Evolutionary conservation across 768 basidiomycete species (phyloP), one percentile per base, ranked within the genome.

Genomic region (Rhizopogon vesiculosus): DNA sequence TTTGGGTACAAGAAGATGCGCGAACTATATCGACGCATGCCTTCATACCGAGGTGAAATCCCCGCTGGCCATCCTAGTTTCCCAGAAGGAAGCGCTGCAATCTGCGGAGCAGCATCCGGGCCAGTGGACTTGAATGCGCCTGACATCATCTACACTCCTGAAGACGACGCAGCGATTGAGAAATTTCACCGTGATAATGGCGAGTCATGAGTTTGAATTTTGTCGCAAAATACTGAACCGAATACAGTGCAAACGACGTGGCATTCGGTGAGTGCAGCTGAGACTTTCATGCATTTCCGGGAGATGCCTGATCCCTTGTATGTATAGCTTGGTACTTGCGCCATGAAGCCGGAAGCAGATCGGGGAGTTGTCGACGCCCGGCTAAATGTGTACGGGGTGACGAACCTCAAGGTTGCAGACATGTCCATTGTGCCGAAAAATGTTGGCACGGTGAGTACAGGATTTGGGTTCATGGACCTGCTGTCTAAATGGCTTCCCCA

Each of bases 321-420:
- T 44, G 2, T 42, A 1, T 54, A 85, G 83, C 72, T 84, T 13
- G 85, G 85, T 40, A 87, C 85, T 0, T 86, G 84, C 56, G 78
- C 83, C 1, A 87, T 87, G 85, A 85, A 84, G 63, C 76, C 83
- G 3, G 75, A 78, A 18, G 74, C 79, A 16, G 54, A 75, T 41
- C 79, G 77, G 5, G 86, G 85, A 25, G 86, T 87, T 3, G 82
- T 89, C 7, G 83, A 89, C 61, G 51, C 77, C 29, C 70, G 70
- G n/a, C 67, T 88, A 41, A 83, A 83, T 58, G 84, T 89, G 12
- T 86, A 87, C 57, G 84, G 83, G 0, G 74, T 81, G 1, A 58
- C 71, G 59, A 76, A 76, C 29, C 69, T 88, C 50, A 85, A 87
- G 63, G 77, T 89, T 25, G 83, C 81, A 45, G 84, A 79, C 75